Percentiles rank a stretch among this genome's conserved stretches.
phyloP scores from a whole-genome alignment of 2,329 filamentous ascomycete species.

The Verticillium dahliae region DNA sequence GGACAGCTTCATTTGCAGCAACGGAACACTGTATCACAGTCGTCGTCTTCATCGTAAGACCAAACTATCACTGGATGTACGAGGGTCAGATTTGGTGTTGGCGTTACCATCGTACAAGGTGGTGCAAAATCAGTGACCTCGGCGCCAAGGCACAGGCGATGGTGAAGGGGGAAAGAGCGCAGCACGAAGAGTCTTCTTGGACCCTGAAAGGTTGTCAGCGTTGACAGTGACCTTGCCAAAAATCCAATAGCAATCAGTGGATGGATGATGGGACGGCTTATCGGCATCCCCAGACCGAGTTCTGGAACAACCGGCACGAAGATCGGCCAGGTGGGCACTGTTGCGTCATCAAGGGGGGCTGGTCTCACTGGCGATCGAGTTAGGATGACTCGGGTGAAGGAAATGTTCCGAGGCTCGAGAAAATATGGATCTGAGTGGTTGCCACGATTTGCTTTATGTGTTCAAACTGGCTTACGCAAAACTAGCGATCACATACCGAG shows the following conservation, averaged over 20 bases:
- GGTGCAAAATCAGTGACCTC: not conserved
- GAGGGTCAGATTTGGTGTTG: not conserved
- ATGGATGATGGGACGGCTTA: not conserved
- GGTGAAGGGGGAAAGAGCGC: no score
- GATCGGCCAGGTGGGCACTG: not conserved
- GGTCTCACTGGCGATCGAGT: not conserved
- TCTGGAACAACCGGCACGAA: not conserved
- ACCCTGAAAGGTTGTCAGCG: not conserved
- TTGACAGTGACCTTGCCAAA: no score
- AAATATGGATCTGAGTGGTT: not conserved
- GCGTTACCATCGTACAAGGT: not conserved
- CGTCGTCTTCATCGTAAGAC: not conserved
- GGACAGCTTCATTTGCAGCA: no score
- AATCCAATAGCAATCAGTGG: not conserved
- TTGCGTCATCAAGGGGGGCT: not conserved
- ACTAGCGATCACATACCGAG: no score
- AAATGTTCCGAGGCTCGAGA: not conserved
- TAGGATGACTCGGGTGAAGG: not conserved
- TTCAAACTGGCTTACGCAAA: no score
- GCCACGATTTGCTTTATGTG: no score
- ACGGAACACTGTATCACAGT: no score
- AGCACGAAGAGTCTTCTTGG: not conserved
- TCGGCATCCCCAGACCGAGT: not conserved
- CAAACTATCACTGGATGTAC: not conserved
- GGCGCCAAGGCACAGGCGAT: not conserved